Evolutionary conservation across 208 protist species (phyloP).

Genomic region (Borovskyia barvae): DNA sequence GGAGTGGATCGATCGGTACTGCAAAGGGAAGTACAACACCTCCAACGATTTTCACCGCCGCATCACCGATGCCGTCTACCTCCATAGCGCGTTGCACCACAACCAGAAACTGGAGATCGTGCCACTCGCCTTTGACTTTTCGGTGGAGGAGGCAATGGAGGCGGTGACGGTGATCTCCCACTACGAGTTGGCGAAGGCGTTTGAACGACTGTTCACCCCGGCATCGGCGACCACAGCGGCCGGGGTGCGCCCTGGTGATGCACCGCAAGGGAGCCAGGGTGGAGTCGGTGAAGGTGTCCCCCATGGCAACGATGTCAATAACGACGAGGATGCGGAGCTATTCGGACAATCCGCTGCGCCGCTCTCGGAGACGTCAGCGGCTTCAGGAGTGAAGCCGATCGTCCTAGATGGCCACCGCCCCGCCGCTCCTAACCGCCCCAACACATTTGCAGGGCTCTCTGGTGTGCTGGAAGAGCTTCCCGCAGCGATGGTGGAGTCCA

Average conservation of each 20-base stretch:
- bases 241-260: neutral
- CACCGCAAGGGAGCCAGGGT: neutral
- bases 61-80: conserved; percentile 57
- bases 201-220: conserved; percentile 43
- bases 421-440: conserved; percentile 20
- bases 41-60: conserved; percentile 65
- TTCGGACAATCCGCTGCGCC: too few relatives aligned
- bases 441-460: conserved; percentile 22
- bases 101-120: conserved; percentile 81
- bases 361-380: too few relatives aligned
- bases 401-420: neutral
- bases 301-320: neutral
- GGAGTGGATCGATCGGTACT: conserved; percentile 79
- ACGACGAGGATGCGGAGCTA: neutral
- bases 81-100: conserved; percentile 59
- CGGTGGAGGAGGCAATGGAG: conserved; percentile 62
- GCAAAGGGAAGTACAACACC: conserved; percentile 47
- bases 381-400: conserved; percentile 2
- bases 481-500: conserved; percentile 40
- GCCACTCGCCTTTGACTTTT: conserved; percentile 75
- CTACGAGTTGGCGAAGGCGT: conserved; percentile 71
- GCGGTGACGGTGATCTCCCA: conserved; percentile 63
- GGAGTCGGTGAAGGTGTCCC: neutral
- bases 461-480: conserved; percentile 71
- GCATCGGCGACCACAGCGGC: conserved; percentile 5